Conservation (phyloP, 257 asterid species). For the Scutellaria minor region DNA sequence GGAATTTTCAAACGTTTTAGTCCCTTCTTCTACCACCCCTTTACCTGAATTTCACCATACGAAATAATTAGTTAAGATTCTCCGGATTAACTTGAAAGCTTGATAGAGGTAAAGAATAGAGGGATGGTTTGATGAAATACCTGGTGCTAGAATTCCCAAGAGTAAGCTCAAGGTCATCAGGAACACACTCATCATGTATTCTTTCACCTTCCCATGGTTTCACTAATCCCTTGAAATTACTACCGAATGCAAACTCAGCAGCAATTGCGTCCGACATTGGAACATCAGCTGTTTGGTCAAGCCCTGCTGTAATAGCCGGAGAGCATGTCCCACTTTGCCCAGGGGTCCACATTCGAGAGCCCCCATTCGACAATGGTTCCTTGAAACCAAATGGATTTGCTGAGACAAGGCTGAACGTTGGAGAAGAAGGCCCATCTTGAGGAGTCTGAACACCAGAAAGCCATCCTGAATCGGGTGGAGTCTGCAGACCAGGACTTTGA, state of each 20-base stretch:
- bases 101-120: not conserved
- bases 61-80: slow-evolving; percentile 15
- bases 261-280: slow-evolving; percentile 90
- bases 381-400: slow-evolving; percentile 74
- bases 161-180: slow-evolving; percentile 95
- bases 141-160: slow-evolving; percentile 90
- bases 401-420: slow-evolving; percentile 86
- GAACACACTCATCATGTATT: slow-evolving; percentile 90
- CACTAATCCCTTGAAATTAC: slow-evolving; percentile 69
- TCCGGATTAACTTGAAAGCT: not conserved
- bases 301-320: slow-evolving; percentile 73
- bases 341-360: slow-evolving; percentile 97
- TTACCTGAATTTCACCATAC: slow-evolving; percentile 51
- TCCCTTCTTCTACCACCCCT: slow-evolving; percentile 22
- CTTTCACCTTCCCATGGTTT: slow-evolving; percentile 99
- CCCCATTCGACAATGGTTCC: slow-evolving; percentile 81
- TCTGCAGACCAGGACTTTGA: slow-evolving; percentile 77
- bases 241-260: slow-evolving; percentile 92
- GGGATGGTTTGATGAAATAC: slow-evolving; percentile 37
- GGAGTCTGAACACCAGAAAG: slow-evolving; percentile 96
- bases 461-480: slow-evolving; percentile 94
- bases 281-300: slow-evolving; percentile 80
- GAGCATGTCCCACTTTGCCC: slow-evolving; percentile 98
- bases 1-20: not conserved
- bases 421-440: slow-evolving; percentile 83